Evolutionary conservation across 306 rosid species (phyloP), one percentile per base, ranked within the genome.

Genomic region (Inga leiocalycina): DNA sequence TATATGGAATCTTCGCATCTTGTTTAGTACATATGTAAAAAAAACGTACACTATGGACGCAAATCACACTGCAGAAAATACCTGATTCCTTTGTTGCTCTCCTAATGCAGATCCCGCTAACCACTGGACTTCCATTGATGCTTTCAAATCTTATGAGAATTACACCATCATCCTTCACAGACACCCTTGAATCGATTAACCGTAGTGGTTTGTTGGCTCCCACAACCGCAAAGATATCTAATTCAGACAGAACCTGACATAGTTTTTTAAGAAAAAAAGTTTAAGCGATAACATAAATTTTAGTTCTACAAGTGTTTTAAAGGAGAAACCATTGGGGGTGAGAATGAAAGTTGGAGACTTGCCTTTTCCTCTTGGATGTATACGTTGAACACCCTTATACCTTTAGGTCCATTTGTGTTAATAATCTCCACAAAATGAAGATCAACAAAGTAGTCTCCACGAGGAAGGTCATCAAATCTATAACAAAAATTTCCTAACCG

Each of bases 151-250:
- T 85, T 81, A 94, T 76, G 52, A 87, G 81, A 75, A 92, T 82
- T 48, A 84, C 70, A 65, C 91, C 92, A 82, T 90, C 88, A 52
- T 94, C 97, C 86, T 89, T 92, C 82, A 89, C 91, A 52, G 79
- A 76, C 34, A 88, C 94, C 77, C 94, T 86, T 54, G 88, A 85
- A 82, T 89, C 91, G 57, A 89, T 83, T 76, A 92, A 51, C 81
- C 86, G 97, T 46, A 94, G 49, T 62, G 98, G 97, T 87, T 92
- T 92, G 76, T 92, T 94, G 82, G 97, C 94, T 86, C 98, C 98
- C 77, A 89, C 97, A 76, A 89, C 85, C 1, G 93, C 91, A 87
- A 88, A 94, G 69, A 94, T 88, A 81, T 94, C 98, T 56, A 94
- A 85, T 62, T 91, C 95, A 10, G 97, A 88, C 71, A 94, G 81